A percentile compares a stretch with the other conserved stretches of the same genome.
Conservation (phyloP, 78 protist genomes). For the Anaeramoeba flamelloides region DNA sequence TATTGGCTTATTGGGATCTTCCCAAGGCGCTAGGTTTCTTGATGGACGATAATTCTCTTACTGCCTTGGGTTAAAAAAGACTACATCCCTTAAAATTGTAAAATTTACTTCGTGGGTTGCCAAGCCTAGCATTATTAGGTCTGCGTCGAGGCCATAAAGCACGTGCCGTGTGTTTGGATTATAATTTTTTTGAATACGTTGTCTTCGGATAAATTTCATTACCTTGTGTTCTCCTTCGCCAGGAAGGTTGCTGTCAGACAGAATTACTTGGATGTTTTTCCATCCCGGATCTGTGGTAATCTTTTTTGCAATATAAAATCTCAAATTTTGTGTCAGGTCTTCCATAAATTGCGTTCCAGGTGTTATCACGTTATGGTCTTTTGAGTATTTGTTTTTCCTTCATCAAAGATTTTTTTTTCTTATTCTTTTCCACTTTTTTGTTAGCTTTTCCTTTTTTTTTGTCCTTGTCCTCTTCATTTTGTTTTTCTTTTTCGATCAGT, state of each 20-base stretch:
- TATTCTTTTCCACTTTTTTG: constrained; percentile 5
- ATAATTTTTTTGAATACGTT: constrained; percentile 52
- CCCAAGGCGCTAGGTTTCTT: too few relatives aligned
- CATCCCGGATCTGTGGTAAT: constrained; percentile 62
- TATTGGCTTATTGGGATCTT: too few relatives aligned
- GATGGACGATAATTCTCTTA: too few relatives aligned
- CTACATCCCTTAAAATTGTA: constrained; percentile 68
- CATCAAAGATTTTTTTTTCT: too few relatives aligned
- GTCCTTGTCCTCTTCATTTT: constrained; percentile 15
- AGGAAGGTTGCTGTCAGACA: constrained; percentile 67
- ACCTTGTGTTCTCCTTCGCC: constrained; percentile 99
- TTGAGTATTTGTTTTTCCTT: too few relatives aligned
- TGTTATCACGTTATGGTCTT: constrained; percentile 83
- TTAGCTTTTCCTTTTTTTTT: constrained; percentile 3
- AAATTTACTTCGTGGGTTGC: constrained; percentile 96
- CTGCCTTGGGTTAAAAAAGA: too few relatives aligned
- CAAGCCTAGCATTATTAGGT: constrained; percentile 87
- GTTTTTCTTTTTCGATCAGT: too few relatives aligned
- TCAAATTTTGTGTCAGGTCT: constrained; percentile 40
- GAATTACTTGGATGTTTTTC: constrained; percentile 40
- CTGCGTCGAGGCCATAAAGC: constrained; percentile 92
- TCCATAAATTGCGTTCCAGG: constrained; percentile 95
- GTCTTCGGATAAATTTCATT: constrained; percentile 78
- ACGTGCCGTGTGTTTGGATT: constrained; percentile 55
- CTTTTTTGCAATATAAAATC: constrained; percentile 48